phyloP scores from a whole-genome alignment of 2,329 filamentous ascomycete genomes.

The Beauveria caledonica region DNA sequence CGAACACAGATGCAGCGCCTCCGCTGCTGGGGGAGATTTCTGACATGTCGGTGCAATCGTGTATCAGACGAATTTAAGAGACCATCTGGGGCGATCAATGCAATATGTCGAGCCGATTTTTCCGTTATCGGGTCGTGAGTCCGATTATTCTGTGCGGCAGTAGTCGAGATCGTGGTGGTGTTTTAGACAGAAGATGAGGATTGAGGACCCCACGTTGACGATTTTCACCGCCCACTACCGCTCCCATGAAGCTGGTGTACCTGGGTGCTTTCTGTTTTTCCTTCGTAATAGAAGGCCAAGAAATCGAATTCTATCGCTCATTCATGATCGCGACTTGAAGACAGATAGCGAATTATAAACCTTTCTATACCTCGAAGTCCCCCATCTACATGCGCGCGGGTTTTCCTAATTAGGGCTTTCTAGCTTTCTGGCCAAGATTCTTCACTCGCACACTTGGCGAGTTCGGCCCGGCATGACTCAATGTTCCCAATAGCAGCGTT shows the following conservation, averaged over 20 bases:
- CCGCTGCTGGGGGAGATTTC: conserved; percentile 36
- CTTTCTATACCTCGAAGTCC: not conserved
- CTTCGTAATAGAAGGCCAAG: not conserved
- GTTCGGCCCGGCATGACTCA: conserved; percentile 1
- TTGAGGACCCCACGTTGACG: conserved; percentile 10
- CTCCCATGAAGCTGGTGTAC: not conserved
- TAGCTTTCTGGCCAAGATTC: not conserved
- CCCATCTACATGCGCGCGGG: not conserved
- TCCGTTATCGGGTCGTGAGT: not conserved
- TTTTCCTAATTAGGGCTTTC: conserved; percentile 7
- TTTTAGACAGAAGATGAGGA: conserved; percentile 11
- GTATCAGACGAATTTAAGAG: not conserved
- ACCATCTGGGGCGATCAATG: conserved; percentile 10
- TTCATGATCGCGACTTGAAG: not conserved
- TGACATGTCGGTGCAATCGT: conserved; percentile 25
- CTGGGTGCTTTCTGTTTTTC: not conserved
- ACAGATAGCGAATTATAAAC: not conserved
- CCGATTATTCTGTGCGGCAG: not conserved
- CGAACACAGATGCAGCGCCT: conserved; percentile 31
- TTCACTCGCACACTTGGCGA: not conserved
- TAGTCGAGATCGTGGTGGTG: conserved; percentile 4
- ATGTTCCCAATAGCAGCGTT: not conserved
- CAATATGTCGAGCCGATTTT: not conserved
- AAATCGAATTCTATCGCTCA: not conserved
- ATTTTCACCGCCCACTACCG: conserved; percentile 11